These are phyloP conservation scores for Phytophthora citricola DNA, from an alignment of 352 stramenopile species.

Conservation along the genomic window DNA sequence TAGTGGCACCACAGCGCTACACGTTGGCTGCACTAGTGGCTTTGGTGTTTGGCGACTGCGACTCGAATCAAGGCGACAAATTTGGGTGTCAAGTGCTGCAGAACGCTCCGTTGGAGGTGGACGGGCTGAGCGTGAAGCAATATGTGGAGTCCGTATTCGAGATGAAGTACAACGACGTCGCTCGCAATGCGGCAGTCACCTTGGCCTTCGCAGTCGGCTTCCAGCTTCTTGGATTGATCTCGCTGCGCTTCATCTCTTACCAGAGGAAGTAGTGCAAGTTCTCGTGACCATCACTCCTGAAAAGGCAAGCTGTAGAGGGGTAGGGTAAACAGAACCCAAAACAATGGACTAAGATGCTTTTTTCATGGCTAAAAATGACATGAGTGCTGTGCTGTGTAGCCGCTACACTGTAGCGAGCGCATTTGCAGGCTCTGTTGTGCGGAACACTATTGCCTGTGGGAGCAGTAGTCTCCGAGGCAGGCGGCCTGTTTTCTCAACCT, in stretches of 20 bases:
- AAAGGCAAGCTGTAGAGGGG: conserved; percentile 17
- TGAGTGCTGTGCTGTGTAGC: too few relatives aligned
- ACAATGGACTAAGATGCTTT: conserved; percentile 3
- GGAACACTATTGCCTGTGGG: too few relatives aligned
- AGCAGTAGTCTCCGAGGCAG: conserved; percentile 1
- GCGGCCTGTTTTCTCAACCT: conserved; percentile 13
- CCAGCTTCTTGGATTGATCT: conserved; percentile 32
- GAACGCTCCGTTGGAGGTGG: conserved; percentile 17
- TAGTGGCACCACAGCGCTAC: conserved; percentile 30
- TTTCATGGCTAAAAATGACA: too few relatives aligned
- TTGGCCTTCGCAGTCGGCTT: conserved; percentile 35
- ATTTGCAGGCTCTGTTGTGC: background rate
- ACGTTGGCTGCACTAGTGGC: conserved; percentile 17
- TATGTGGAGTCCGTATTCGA: conserved; percentile 43
- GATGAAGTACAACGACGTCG: conserved; percentile 37
- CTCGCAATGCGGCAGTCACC: conserved; percentile 25
- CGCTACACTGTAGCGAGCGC: background rate
- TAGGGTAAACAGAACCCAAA: conserved; percentile 7
- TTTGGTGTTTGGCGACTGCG: conserved; percentile 28
- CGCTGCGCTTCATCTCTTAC: conserved; percentile 39
- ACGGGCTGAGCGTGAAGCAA: conserved; percentile 30
- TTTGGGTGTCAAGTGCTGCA: conserved; percentile 26
- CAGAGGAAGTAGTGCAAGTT: conserved; percentile 33
- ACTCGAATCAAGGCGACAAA: background rate
- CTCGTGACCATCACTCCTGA: conserved; percentile 23